phyloP scores from a whole-genome alignment of 2,329 filamentous ascomycete genomes.

The Pseudogymnoascus sp. region DNA sequence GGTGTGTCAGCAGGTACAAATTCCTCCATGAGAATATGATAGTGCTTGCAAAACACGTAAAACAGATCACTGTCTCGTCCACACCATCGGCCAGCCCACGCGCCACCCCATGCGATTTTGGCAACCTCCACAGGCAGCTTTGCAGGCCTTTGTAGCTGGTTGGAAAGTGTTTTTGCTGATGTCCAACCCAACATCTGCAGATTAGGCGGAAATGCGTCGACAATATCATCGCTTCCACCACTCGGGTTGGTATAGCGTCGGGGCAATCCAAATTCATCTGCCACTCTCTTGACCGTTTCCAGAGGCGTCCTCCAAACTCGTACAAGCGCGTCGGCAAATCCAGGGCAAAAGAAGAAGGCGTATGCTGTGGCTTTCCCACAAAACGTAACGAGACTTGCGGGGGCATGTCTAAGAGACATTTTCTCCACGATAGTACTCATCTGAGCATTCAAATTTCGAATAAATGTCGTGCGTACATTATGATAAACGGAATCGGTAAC shows the following conservation, averaged over 20 bases:
- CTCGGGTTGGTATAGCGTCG: constrained; percentile 33
- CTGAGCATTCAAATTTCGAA: constrained; percentile 60
- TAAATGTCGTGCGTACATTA: constrained; percentile 62
- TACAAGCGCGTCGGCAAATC: constrained; percentile 59
- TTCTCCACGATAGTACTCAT: constrained; percentile 65
- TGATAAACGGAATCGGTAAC: constrained; percentile 61
- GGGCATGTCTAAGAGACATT: constrained; percentile 56
- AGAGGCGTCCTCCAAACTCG: constrained; percentile 55
- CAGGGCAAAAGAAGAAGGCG: constrained; percentile 66
- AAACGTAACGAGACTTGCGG: constrained; percentile 52
- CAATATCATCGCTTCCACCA: constrained; percentile 25
- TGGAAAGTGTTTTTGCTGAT: constrained; percentile 46
- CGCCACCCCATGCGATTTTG: constrained; percentile 58
- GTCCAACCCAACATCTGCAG: constrained; percentile 53
- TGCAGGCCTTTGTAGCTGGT: constrained; percentile 45
- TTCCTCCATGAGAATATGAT: constrained; percentile 56
- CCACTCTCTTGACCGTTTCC: constrained; percentile 51
- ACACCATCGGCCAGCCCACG: constrained; percentile 62
- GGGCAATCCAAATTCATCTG: constrained; percentile 50
- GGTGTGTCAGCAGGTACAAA: constrained; percentile 42
- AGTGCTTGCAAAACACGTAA: constrained; percentile 64
- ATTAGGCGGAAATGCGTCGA: constrained; percentile 32
- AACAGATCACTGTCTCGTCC: constrained; percentile 68
- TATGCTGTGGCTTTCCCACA: constrained; percentile 66
- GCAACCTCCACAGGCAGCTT: constrained; percentile 47